phyloP scores from a whole-genome alignment of 2,329 filamentous ascomycete genomes.

The Penicillium olsonii region DNA sequence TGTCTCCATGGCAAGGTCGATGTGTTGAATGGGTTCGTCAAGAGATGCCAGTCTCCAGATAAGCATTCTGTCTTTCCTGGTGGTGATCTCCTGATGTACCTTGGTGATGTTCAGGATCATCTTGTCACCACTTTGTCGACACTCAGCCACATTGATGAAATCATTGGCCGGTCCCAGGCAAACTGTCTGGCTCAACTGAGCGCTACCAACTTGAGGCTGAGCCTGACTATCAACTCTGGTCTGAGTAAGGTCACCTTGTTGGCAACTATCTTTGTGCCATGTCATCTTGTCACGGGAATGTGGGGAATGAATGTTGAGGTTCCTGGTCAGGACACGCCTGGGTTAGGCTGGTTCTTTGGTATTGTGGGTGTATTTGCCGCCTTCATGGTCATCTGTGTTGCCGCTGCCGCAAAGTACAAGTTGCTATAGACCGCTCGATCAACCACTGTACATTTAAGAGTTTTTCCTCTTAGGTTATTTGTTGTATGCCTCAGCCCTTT shows the following conservation, averaged over 20 bases:
- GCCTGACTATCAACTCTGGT: conserved; percentile 79
- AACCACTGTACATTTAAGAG: not conserved
- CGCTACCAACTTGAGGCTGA: conserved; percentile 84
- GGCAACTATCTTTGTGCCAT: conserved; percentile 87
- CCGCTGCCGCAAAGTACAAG: conserved; percentile 36
- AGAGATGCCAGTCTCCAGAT: conserved; percentile 80
- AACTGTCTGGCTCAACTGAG: conserved; percentile 94
- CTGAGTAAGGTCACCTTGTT: conserved; percentile 93
- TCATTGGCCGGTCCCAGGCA: conserved; percentile 84
- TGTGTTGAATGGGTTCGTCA: conserved; percentile 93
- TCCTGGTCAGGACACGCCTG: conserved; percentile 39
- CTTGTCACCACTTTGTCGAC: conserved; percentile 98
- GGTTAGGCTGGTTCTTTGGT: conserved; percentile 49
- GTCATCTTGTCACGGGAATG: conserved; percentile 76
- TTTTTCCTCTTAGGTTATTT: too few relatives aligned
- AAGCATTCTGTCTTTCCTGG: conserved; percentile 90
- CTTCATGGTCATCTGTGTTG: conserved; percentile 39
- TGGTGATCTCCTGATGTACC: conserved; percentile 91
- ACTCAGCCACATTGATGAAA: conserved; percentile 91
- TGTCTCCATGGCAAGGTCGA: conserved; percentile 92
- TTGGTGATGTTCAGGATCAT: conserved; percentile 97
- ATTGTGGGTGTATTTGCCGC: conserved; percentile 46
- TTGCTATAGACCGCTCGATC: conserved; percentile 30
- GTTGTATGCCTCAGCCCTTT: too few relatives aligned
- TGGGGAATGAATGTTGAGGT: conserved; percentile 54